Percentiles rank a stretch among this genome's conserved stretches.
These are phyloP conservation scores for Schizochytrium sp. DNA, from an alignment of 108 stramenopile genomes.

Conservation along the genomic window DNA sequence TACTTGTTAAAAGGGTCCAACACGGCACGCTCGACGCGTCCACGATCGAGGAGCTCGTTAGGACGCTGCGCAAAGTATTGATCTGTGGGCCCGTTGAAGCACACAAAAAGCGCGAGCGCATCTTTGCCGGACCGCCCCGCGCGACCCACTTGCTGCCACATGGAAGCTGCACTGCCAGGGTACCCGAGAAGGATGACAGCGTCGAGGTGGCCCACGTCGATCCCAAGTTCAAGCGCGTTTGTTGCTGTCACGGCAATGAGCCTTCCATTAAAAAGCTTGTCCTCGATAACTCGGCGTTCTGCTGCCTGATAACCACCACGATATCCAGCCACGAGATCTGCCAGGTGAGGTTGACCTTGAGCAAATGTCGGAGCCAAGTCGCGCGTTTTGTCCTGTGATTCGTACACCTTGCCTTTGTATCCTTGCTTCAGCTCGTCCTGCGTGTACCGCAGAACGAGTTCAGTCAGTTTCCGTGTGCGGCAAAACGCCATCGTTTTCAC, in stretches of 20 bases:
- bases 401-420: not conserved
- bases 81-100: slow-evolving; percentile 73
- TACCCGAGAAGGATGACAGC: slow-evolving; percentile 84
- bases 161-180: slow-evolving; percentile 55
- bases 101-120: slow-evolving; percentile 69
- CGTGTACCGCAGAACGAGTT: slow-evolving; percentile 52
- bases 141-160: slow-evolving; percentile 87
- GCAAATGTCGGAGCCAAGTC: not conserved
- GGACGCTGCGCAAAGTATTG: slow-evolving; percentile 69
- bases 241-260: slow-evolving; percentile 82
- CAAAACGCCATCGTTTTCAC: slow-evolving; percentile 86
- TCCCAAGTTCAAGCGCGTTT: slow-evolving; percentile 81
- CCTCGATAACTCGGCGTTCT: slow-evolving; percentile 75
- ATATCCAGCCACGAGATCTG: slow-evolving; percentile 68
- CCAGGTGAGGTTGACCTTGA: slow-evolving; percentile 36
- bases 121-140: slow-evolving; percentile 70
- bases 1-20: slow-evolving; percentile 64
- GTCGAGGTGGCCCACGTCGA: slow-evolving; percentile 83
- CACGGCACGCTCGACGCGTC: slow-evolving; percentile 62
- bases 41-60: slow-evolving; percentile 44
- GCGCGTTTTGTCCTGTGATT: not conserved
- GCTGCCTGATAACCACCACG: slow-evolving; percentile 81
- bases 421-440: slow-evolving; percentile 32
- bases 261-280: slow-evolving; percentile 66
- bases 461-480: slow-evolving; percentile 77